Evolutionary conservation across 805 yeast species (phyloP).

Genomic region (Candida caryicola): DNA sequence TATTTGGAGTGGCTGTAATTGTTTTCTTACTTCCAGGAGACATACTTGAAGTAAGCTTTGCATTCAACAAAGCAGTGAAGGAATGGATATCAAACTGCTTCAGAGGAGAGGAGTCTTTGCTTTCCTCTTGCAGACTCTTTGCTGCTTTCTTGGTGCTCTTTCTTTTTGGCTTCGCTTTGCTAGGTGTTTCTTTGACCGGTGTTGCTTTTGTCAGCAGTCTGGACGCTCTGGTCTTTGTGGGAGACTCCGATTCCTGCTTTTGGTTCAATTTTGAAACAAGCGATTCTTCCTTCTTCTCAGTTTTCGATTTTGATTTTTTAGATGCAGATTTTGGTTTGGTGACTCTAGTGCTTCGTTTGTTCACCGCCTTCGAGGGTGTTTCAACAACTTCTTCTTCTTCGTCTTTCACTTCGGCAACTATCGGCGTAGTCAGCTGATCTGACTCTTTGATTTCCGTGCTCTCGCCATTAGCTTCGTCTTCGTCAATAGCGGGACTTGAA

Average conservation of each 20-base stretch:
- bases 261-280: too few relatives aligned
- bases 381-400: constrained; percentile 1
- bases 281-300: constrained; percentile 2
- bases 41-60: constrained; percentile 15
- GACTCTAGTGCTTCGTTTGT: background rate
- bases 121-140: background rate
- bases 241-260: too few relatives aligned
- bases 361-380: too few relatives aligned
- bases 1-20: background rate
- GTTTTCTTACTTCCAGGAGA: constrained; percentile 7
- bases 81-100: constrained; percentile 23
- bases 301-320: background rate
- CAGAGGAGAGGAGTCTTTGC: background rate
- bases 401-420: constrained; percentile 1
- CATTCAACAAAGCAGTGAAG: constrained; percentile 24
- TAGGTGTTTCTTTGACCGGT: background rate
- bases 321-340: background rate
- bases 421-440: too few relatives aligned
- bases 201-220: background rate
- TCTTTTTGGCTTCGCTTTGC: background rate
- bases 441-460: too few relatives aligned
- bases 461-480: too few relatives aligned
- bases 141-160: constrained; percentile 2
- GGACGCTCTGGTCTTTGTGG: background rate
- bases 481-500: too few relatives aligned